Evolutionary conservation across 257 asterid species (phyloP).

Genomic region (Ophiorrhiza pumila): DNA sequence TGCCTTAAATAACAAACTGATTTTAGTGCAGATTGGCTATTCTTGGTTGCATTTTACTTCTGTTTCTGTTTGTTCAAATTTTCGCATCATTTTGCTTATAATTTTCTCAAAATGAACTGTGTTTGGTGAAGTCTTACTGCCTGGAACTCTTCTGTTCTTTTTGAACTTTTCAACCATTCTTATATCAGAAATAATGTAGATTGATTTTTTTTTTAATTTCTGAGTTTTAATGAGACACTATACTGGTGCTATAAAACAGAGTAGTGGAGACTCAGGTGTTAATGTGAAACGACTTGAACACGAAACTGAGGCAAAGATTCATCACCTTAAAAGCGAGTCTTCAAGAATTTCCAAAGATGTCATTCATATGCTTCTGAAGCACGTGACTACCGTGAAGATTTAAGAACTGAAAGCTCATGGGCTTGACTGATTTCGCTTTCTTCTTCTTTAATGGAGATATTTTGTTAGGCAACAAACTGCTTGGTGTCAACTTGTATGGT

Average conservation of each 20-base stretch:
- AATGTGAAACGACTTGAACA: constrained; percentile 85
- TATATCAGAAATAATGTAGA: background rate
- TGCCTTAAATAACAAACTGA: too few relatives aligned
- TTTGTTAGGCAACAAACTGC: constrained; percentile 5
- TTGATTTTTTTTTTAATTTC: background rate
- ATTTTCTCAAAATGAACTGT: background rate
- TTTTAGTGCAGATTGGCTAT: too few relatives aligned
- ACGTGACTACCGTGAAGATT: constrained; percentile 72
- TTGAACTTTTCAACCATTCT: background rate
- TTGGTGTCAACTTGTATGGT: constrained; percentile 21
- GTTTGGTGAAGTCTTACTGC: background rate
- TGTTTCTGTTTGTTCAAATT: too few relatives aligned
- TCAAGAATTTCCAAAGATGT: constrained; percentile 66
- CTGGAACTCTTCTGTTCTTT: background rate
- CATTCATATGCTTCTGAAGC: constrained; percentile 84
- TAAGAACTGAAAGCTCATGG: constrained; percentile 25
- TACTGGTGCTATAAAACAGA: constrained; percentile 15
- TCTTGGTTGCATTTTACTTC: too few relatives aligned
- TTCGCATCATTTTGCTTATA: background rate
- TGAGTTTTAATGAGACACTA: background rate
- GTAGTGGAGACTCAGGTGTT: constrained; percentile 59
- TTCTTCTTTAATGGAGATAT: constrained; percentile 7
- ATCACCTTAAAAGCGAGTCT: constrained; percentile 63
- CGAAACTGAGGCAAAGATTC: constrained; percentile 70
- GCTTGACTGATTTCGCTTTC: constrained; percentile 1